Evolutionary conservation across 1,284 basidiomycete genomes (phyloP), one percentile per base, ranked within the genome.

Genomic region (Leccinum laetum): DNA sequence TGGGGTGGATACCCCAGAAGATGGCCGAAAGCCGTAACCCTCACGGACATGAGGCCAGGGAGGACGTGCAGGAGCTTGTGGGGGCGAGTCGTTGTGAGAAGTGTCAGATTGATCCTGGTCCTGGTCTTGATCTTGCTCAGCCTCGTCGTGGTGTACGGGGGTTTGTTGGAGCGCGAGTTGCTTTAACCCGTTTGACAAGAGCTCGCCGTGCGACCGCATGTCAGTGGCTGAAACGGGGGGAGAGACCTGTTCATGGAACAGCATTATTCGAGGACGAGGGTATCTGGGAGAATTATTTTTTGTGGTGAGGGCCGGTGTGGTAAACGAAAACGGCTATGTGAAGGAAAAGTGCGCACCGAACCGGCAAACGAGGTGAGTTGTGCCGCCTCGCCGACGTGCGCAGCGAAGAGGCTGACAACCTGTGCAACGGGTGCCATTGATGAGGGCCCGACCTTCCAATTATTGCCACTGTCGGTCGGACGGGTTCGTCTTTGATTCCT

Each of bases 11-110:
- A 84, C 74, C 3, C 89, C 90, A 21, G 90, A 92, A 41, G 83
- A 75, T 7, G 86, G 81, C 18, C 92, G 86, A 79, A 95, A 95
- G 64, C 93, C 93, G 77, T 94, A 94, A 61, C 91, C 93, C 62
- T 94, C 93, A 64, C 83, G 84, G 14, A 83, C 77, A 68, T 79
- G 80, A 66, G 82, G 72, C 67, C 62, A 61, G 57, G 61, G 63
- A 61, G 65, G 63, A 67, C 68, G 76, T 62, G 63, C 64, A 58
- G 65, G 44, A 16, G 13, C 58, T 58, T 72, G 67, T 24, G 68
- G 65, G n/a, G 70, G 63, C 16, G 60, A 65, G 64, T 71, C 60
- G 55, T 44, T 52, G 9, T 63, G 61, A 21, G 56, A 53, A 26
- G 39, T 44, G 58, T 21, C 60, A 26, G 62, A 39, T 39, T 62